Conservation (phyloP, 306 rosid genomes). For the Prosopis cineraria region DNA sequence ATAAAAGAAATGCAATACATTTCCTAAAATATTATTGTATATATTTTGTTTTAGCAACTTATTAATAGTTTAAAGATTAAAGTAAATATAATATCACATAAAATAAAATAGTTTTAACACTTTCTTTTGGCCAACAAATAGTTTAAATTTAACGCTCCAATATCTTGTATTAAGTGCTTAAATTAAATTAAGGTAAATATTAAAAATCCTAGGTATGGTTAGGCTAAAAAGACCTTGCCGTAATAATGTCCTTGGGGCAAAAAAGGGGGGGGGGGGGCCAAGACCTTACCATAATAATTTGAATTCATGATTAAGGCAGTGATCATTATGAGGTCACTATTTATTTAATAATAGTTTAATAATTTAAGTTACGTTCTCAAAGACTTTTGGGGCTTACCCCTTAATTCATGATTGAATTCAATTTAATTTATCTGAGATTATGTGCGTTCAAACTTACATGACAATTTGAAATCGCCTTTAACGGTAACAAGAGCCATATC, state of each 20-base stretch:
- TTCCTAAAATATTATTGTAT: no score
- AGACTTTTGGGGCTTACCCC: background rate
- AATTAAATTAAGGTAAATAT: background rate
- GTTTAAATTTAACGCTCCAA: background rate
- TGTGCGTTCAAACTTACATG: background rate
- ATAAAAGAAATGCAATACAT: no score
- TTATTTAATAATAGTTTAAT: background rate
- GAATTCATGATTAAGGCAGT: background rate
- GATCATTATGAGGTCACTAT: background rate
- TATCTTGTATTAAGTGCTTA: background rate
- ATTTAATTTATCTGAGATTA: background rate
- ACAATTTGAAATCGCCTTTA: conserved; percentile 27
- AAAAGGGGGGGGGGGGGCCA: no score
- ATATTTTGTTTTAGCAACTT: no score
- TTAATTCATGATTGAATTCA: background rate
- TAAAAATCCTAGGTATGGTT: background rate
- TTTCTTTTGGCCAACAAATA: background rate
- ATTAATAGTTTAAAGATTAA: background rate
- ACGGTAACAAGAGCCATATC: conserved; percentile 32
- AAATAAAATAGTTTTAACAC: background rate
- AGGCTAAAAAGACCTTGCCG: background rate
- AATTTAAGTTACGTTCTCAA: background rate
- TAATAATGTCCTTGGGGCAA: no score
- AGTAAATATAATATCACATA: background rate
- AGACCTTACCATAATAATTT: no score